These are phyloP conservation scores for Deakozyma indianensis DNA, from an alignment of 805 yeast genomes.

Conservation along the genomic window DNA sequence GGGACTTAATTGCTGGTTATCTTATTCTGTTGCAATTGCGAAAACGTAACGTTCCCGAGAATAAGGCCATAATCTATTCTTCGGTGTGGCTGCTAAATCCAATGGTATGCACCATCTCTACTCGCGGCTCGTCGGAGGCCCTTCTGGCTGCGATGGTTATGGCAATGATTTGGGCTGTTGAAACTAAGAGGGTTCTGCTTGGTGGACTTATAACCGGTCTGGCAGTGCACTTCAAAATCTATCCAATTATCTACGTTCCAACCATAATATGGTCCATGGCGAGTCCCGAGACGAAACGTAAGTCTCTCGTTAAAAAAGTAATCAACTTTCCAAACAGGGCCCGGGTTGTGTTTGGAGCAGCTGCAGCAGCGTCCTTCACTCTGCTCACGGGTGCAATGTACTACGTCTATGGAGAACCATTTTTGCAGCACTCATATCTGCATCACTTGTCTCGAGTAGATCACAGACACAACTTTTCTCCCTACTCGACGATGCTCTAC, in stretches of 20 bases:
- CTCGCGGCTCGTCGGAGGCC: slow-evolving; percentile 90
- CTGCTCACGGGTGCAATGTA: slow-evolving; percentile 48
- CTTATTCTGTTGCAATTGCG: slow-evolving; percentile 33
- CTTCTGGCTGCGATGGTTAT: slow-evolving; percentile 66
- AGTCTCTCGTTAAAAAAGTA: slow-evolving; percentile 10
- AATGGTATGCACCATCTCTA: slow-evolving; percentile 84
- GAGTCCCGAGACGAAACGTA: slow-evolving; percentile 7
- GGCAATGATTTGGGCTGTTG: slow-evolving; percentile 34
- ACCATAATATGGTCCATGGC: slow-evolving; percentile 37
- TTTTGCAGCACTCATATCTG: slow-evolving; percentile 59
- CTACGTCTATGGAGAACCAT: slow-evolving; percentile 55
- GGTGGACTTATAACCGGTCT: slow-evolving; percentile 46
- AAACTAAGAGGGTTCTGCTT: slow-evolving; percentile 24
- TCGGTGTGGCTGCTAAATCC: slow-evolving; percentile 85
- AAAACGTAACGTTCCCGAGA: slow-evolving; percentile 15
- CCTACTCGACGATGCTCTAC: slow-evolving; percentile 59
- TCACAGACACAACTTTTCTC: slow-evolving; percentile 89
- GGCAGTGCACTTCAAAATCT: slow-evolving; percentile 79
- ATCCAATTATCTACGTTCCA: slow-evolving; percentile 82
- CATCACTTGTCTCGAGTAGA: slow-evolving; percentile 77
- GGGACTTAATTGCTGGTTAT: slow-evolving; percentile 73
- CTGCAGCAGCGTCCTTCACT: slow-evolving; percentile 30
- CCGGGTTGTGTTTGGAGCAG: slow-evolving; percentile 28
- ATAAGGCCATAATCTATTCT: slow-evolving; percentile 29
- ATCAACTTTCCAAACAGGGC: slow-evolving; percentile 27